Conservation (phyloP, 441 rosid genomes). For the Rhodomyrtus psidioides region DNA sequence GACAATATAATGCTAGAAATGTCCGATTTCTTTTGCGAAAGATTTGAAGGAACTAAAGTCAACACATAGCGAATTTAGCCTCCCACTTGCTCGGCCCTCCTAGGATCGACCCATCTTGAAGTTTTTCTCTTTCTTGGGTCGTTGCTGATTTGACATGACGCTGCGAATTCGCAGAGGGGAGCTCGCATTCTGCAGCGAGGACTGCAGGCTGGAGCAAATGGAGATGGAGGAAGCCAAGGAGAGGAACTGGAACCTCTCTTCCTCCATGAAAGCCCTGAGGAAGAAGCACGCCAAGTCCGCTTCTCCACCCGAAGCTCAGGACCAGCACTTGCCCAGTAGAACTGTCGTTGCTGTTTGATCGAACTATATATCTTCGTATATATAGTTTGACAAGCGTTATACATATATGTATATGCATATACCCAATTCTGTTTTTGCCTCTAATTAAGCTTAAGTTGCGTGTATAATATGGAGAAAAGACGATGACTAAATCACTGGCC, state of each 20-base stretch:
- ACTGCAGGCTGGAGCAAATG: slow-evolving; percentile 13
- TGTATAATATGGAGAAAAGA: not conserved
- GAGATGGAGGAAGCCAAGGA: slow-evolving; percentile 9
- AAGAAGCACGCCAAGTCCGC: not conserved
- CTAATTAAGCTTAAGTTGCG: not conserved
- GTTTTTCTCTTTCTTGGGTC: not conserved
- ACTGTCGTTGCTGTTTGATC: slow-evolving; percentile 1
- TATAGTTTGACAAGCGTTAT: not conserved
- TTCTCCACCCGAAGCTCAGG: slow-evolving; percentile 1
- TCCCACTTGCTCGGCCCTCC: not conserved
- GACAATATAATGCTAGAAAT: not conserved
- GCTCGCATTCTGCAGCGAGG: slow-evolving; percentile 6
- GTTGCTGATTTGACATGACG: not conserved
- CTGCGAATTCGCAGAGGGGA: slow-evolving; percentile 8
- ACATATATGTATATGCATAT: not conserved
- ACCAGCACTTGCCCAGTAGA: not conserved
- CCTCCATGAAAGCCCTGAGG: slow-evolving; percentile 4
- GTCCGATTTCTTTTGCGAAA: not conserved
- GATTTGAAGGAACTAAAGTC: not conserved
- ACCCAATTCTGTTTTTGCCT: not conserved
- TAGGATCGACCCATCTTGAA: not conserved
- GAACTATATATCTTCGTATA: not conserved
- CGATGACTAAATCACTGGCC: not conserved
- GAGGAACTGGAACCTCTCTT: slow-evolving; percentile 3
- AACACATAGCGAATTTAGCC: not conserved